These are phyloP conservation scores for Mortierella sp. DNA, from an alignment of 371 early-diverging fungal genomes.

Conservation along the genomic window DNA sequence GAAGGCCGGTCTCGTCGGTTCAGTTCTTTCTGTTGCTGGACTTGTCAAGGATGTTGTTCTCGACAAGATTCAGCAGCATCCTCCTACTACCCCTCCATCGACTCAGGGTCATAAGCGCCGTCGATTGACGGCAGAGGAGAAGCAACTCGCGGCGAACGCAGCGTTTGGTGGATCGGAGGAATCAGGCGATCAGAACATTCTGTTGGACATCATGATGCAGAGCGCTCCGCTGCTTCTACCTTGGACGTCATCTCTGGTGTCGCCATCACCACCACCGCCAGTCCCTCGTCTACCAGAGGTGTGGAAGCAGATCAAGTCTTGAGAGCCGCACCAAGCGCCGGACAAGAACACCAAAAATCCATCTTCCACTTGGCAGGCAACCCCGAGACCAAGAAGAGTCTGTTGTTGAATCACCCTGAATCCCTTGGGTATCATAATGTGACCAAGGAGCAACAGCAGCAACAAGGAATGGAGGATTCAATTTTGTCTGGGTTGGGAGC, in stretches of 20 bases:
- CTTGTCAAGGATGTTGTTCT: constrained; percentile 53
- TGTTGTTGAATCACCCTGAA: constrained; percentile 46
- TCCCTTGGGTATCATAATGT: constrained; percentile 40
- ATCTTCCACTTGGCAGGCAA: constrained; percentile 44
- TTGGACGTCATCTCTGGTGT: no score
- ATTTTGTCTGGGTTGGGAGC: neutral
- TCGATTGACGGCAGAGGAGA: constrained; percentile 20
- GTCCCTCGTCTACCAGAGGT: neutral
- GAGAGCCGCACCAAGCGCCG: constrained; percentile 24
- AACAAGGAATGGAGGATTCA: constrained; percentile 27
- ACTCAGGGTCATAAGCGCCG: neutral
- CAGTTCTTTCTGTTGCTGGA: constrained; percentile 37
- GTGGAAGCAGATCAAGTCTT: constrained; percentile 22
- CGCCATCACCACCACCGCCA: neutral
- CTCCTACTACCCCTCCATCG: neutral
- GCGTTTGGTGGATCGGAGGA: constrained; percentile 55
- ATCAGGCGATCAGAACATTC: constrained; percentile 43
- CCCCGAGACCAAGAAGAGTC: constrained; percentile 37
- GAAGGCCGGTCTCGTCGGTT: constrained; percentile 47
- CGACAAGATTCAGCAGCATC: constrained; percentile 49
- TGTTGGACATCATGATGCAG: constrained; percentile 23
- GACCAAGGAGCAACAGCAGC: constrained; percentile 8
- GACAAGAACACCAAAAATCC: constrained; percentile 31
- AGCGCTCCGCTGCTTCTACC: constrained; percentile 9
- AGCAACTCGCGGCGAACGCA: constrained; percentile 28